Evolutionary conservation across 768 basidiomycete genomes (phyloP), one percentile per base, ranked within the genome.

Genomic region (Phaeotremella skinneri): DNA sequence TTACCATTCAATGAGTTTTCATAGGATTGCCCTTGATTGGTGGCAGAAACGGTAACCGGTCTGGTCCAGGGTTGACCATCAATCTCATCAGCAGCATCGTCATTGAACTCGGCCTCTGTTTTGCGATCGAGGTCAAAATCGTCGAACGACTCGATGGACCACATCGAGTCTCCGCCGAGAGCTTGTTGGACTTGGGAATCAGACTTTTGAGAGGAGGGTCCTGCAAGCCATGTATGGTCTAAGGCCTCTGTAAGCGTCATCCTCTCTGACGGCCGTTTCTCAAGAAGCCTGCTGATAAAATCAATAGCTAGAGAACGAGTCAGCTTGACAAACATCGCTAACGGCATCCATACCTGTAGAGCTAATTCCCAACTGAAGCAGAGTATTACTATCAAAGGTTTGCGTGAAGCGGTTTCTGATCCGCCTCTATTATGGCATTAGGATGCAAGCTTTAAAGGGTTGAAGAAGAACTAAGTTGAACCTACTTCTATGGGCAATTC

Each of bases 151-250:
- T 67, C 55, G 27, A 69, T 71, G 2, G 47, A 49, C 70, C 67
- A 71, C 25, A 61, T 49, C 0, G 68, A 68, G 39, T 69, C 69
- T 6, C 70, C 69, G 23, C 69, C 63, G 16, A 71, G 57, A 2
- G 39, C 53, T n/a, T 56, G 43, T 1, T 42, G 54, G 23, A 31
- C 21, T 27, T 62, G 63, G 11, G 60, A 61, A 42, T 64, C 60
- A n/a, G 52, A 30, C 4, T 49, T 29, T 47, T 64, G 66, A 1
- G 64, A 64, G 3, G 60, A 55, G 3, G 67, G 56, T 1, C 52
- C 67, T 3, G 60, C 56, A 4, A 97, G 81, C 94, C 94, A 98
- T 0, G 84, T 83, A 66, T 97, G 91, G 0, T 76, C 26, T 9
- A 88, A 81, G 0, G 91, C 87, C 0, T 83, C 80, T 2, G 80